Percentiles rank a stretch among this genome's conserved stretches.
Evolutionary conservation across 1,284 basidiomycete species (phyloP).

Genomic region (Puccinia coronata): DNA sequence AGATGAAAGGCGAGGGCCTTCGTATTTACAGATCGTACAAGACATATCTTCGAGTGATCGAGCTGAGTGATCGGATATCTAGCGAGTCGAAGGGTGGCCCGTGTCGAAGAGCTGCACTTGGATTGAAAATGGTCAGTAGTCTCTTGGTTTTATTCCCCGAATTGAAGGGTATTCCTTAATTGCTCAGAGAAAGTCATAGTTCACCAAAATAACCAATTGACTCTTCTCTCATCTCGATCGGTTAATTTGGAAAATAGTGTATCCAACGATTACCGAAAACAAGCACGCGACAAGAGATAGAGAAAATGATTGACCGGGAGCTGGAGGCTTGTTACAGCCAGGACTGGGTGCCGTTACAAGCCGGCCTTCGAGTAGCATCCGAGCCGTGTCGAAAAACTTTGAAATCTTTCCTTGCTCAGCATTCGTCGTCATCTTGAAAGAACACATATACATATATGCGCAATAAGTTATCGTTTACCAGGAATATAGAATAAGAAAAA

Average conservation of each 20-base stretch:
- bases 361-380: conserved; percentile 38
- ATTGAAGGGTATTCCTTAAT: neutral
- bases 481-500: neutral
- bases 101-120: conserved; percentile 43
- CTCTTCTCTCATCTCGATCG: too few relatives aligned
- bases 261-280: conserved; percentile 29
- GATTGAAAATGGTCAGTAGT: conserved; percentile 39
- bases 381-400: conserved; percentile 38
- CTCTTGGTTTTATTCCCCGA: neutral
- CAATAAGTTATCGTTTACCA: neutral
- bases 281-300: neutral
- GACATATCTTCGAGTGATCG: conserved; percentile 75
- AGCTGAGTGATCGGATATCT: conserved; percentile 64
- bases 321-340: conserved; percentile 33
- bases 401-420: conserved; percentile 6
- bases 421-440: neutral
- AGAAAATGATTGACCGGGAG: conserved; percentile 19
- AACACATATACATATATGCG: neutral
- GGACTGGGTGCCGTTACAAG: conserved; percentile 46
- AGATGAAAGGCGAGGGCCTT: neutral
- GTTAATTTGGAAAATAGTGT: too few relatives aligned
- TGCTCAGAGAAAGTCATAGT: neutral
- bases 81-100: conserved; percentile 44
- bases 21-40: conserved; percentile 69
- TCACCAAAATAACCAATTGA: neutral